A percentile compares a stretch with the other conserved stretches of the same genome.
These are phyloP conservation scores for Fusarium austroafricanum DNA, from an alignment of 2,329 filamentous ascomycete species.

Conservation along the genomic window DNA sequence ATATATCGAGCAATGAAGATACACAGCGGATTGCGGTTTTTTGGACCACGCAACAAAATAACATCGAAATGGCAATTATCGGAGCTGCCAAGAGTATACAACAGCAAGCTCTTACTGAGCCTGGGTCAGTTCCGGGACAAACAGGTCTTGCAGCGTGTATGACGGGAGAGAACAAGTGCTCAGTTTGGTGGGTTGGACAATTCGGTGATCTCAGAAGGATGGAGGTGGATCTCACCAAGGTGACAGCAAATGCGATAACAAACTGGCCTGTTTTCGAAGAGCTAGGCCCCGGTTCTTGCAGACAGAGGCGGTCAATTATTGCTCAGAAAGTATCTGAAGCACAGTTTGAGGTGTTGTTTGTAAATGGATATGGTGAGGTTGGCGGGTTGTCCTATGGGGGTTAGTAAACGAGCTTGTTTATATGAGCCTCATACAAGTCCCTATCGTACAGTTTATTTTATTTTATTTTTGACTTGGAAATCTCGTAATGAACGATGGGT, in stretches of 20 bases:
- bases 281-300: neutral
- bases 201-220: neutral
- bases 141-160: neutral
- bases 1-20: no score
- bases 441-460: no score
- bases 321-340: neutral
- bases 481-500: no score
- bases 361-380: neutral
- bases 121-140: neutral
- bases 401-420: neutral
- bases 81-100: neutral
- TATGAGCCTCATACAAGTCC: no score
- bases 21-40: neutral
- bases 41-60: neutral
- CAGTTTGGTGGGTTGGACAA: neutral
- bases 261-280: neutral
- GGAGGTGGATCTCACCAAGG: neutral
- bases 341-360: neutral
- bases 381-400: neutral
- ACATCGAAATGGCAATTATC: neutral
- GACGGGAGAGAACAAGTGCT: neutral
- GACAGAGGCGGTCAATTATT: neutral
- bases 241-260: accelerated
- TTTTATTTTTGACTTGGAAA: no score
- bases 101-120: neutral